phyloP scores from a whole-genome alignment of 139 green algal genomes.

The Mychonastes homosphaera region DNA sequence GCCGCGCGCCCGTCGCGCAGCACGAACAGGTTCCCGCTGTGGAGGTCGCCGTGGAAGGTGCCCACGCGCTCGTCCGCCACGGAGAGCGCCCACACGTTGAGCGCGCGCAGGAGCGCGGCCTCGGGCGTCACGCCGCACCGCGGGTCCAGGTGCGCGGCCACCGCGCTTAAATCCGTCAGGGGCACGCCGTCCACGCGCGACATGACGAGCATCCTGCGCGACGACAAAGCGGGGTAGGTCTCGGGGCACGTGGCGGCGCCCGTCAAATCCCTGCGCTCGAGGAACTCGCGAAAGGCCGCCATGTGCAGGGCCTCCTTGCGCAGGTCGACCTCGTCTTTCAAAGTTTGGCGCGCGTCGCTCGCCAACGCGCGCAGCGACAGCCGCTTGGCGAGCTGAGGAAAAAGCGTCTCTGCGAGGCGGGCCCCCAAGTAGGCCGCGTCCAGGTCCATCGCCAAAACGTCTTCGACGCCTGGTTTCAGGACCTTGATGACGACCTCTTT shows the following conservation, averaged over 20 bases:
- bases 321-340: too few relatives aligned
- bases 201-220: slow-evolving; percentile 81
- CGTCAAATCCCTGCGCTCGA: slow-evolving; percentile 50
- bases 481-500: slow-evolving; percentile 82
- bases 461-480: slow-evolving; percentile 88
- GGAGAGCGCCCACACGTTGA: slow-evolving; percentile 92
- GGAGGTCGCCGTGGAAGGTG: slow-evolving; percentile 96
- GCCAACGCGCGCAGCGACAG: too few relatives aligned
- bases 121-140: slow-evolving; percentile 57
- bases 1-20: slow-evolving; percentile 59
- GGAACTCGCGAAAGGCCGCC: slow-evolving; percentile 62
- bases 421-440: slow-evolving; percentile 74
- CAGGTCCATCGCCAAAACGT: slow-evolving; percentile 80
- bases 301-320: slow-evolving; percentile 71
- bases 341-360: too few relatives aligned
- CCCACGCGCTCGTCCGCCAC: slow-evolving; percentile 71
- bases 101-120: slow-evolving; percentile 65
- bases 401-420: too few relatives aligned
- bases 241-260: slow-evolving; percentile 62
- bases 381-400: too few relatives aligned
- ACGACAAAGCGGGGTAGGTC: neutral
- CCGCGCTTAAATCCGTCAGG: too few relatives aligned
- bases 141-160: slow-evolving; percentile 77
- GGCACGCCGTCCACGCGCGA: slow-evolving; percentile 80
- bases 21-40: slow-evolving; percentile 92